Conservation (phyloP, 2,329 filamentous ascomycete genomes). For the Zopfia rhizophila region DNA sequence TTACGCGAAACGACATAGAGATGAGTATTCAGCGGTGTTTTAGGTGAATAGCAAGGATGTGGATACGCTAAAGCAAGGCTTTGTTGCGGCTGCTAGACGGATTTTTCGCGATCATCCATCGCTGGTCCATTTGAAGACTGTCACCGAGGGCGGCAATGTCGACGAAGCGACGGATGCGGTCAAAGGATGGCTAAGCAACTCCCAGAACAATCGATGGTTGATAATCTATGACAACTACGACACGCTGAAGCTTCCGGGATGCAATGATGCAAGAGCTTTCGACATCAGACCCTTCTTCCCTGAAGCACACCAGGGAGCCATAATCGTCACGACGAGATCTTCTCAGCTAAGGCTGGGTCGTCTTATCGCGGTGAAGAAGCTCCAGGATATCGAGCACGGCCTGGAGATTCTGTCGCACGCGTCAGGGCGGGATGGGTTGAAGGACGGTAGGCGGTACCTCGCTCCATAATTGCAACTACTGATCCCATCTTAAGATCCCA, state of each 20-base stretch:
- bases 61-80: constrained; percentile 22
- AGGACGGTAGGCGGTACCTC: constrained; percentile 35
- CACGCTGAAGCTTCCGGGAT: constrained; percentile 42
- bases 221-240: constrained; percentile 54
- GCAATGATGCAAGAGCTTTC: constrained; percentile 23
- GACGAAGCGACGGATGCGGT: constrained; percentile 42
- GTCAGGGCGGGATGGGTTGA: constrained; percentile 33
- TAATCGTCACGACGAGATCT: constrained; percentile 56
- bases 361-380: constrained; percentile 44
- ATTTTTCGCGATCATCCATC: constrained; percentile 31
- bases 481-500: constrained; percentile 33
- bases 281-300: constrained; percentile 46
- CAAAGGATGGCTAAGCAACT: constrained; percentile 49
- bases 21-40: constrained; percentile 18
- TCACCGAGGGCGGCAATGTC: constrained; percentile 25
- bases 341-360: constrained; percentile 46
- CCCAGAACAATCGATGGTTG: constrained; percentile 51
- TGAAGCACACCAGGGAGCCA: constrained; percentile 50
- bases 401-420: constrained; percentile 45
- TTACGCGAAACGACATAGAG: constrained; percentile 13
- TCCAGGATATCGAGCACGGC: constrained; percentile 42
- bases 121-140: constrained; percentile 26
- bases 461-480: constrained; percentile 16
- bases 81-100: constrained; percentile 8
- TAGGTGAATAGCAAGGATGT: constrained; percentile 27